These are phyloP conservation scores for Trichophyton verrucosum DNA, from an alignment of 2,329 filamentous ascomycete species.

Conservation along the genomic window DNA sequence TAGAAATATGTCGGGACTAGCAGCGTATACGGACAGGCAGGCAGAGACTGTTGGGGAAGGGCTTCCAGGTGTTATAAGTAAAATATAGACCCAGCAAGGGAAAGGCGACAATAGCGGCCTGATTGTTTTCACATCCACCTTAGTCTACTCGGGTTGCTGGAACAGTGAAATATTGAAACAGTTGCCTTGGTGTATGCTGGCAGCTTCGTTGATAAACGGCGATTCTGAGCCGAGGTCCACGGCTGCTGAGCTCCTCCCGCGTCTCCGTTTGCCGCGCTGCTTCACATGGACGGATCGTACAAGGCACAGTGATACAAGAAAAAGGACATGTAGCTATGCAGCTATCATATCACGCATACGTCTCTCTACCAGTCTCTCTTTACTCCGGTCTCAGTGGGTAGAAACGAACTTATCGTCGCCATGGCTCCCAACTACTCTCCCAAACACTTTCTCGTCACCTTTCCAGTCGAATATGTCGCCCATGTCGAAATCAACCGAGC, in stretches of 20 bases:
- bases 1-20: too few species aligned
- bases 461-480: constrained; percentile 60
- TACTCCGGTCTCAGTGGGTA: background rate
- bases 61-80: too few species aligned
- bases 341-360: background rate
- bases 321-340: background rate
- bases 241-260: background rate
- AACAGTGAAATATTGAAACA: too few species aligned
- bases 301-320: too few species aligned
- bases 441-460: constrained; percentile 61
- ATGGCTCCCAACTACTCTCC: constrained; percentile 9
- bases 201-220: background rate
- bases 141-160: too few species aligned
- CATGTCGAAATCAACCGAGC: constrained; percentile 87
- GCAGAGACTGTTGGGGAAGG: too few species aligned
- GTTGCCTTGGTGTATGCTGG: too few species aligned
- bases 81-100: too few species aligned
- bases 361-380: background rate
- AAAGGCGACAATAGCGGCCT: too few species aligned
- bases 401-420: background rate
- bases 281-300: background rate
- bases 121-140: too few species aligned
- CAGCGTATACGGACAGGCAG: too few species aligned
- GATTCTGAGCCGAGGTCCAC: background rate
- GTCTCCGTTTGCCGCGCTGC: background rate